phyloP scores from a whole-genome alignment of 768 basidiomycete genomes.

The Tephrocybe sp. region DNA sequence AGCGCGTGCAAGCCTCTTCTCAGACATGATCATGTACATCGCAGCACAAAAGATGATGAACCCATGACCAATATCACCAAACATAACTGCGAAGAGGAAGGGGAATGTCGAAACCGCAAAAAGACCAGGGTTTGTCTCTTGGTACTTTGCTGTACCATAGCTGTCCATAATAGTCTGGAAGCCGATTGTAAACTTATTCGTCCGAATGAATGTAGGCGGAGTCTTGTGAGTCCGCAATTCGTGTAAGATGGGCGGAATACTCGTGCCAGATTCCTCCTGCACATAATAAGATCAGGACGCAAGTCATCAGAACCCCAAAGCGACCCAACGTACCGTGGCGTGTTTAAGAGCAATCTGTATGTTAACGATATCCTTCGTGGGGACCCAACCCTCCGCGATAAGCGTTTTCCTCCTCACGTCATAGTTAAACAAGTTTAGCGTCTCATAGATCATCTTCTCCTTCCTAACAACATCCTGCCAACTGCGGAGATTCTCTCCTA shows the following conservation, averaged over 20 bases:
- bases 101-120: constrained; percentile 94
- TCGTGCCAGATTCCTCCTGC: constrained; percentile 89
- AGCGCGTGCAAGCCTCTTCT: constrained; percentile 71
- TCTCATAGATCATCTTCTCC: constrained; percentile 96
- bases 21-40: constrained; percentile 81
- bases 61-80: constrained; percentile 98
- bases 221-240: constrained; percentile 87
- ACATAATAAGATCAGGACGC: constrained; percentile 20
- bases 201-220: constrained; percentile 93
- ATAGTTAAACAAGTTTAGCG: constrained; percentile 93
- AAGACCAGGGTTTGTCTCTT: constrained; percentile 95
- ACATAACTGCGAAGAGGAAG: constrained; percentile 99
- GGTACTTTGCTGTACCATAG: constrained; percentile 92
- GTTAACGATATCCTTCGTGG: constrained; percentile 81
- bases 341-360: constrained; percentile 87
- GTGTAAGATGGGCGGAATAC: constrained; percentile 87
- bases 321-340: constrained; percentile 62
- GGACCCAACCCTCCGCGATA: constrained; percentile 97
- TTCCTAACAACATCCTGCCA: constrained; percentile 95
- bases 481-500: constrained; percentile 80
- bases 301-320: neutral
- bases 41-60: constrained; percentile 77
- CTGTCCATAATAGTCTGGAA: constrained; percentile 99
- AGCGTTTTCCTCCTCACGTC: constrained; percentile 92
- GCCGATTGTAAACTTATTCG: constrained; percentile 94